Base-by-base conservation (phyloP, 83 land plant species). In the Diphasiastrum complanatum region DNA sequence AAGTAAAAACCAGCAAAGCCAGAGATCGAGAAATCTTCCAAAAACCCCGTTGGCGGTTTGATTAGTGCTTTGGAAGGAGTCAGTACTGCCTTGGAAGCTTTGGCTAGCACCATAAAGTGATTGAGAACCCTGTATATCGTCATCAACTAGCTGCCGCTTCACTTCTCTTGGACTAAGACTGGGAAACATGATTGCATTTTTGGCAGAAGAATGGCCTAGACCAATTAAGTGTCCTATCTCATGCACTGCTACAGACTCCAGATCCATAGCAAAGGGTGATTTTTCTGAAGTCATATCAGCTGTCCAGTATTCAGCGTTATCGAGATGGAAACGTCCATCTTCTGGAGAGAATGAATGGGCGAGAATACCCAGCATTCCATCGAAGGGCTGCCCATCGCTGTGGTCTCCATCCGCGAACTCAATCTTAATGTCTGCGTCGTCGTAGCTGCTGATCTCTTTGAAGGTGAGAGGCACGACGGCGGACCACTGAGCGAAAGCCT, bases 221-320 rank as follows among this genome's bases (percentile, higher is more conserved):
- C 69, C 69, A 11, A 66, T 58, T 4, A 66, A 27, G 26, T 66
- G 69, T 32, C 69, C 69, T 20, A 66, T 66, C 69, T 66, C 69
- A 46, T 66, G 69, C 8, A 55, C 48, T 30, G 65, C 69, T 1
- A 66, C 69, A 14, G 69, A 56, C 47, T 16, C 33, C 28, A 66
- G 66, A 4, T 66, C 65, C 30, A 66, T 10, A 18, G 38, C 69
- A 12, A 0, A 0, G 4, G 11, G 5, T 18, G 24, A 0, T 31
- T 26, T 0, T 14, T 10, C 1, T 20, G 5, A 2, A 45, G 36
- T 32, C 11, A 57, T 25, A 57, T 66, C 28, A 4, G 57, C 32
- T 6, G 49, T 57, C 69, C 69, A 66, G n/a, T 20, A 0, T 33
- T 66, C 69, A 0, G 49, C 2, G 1, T 18, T 1, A 22, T 66